Percentiles rank a stretch among this genome's conserved stretches.
These are phyloP conservation scores for Phytophthora megakarya DNA, from an alignment of 352 stramenopile genomes.

Conservation along the genomic window DNA sequence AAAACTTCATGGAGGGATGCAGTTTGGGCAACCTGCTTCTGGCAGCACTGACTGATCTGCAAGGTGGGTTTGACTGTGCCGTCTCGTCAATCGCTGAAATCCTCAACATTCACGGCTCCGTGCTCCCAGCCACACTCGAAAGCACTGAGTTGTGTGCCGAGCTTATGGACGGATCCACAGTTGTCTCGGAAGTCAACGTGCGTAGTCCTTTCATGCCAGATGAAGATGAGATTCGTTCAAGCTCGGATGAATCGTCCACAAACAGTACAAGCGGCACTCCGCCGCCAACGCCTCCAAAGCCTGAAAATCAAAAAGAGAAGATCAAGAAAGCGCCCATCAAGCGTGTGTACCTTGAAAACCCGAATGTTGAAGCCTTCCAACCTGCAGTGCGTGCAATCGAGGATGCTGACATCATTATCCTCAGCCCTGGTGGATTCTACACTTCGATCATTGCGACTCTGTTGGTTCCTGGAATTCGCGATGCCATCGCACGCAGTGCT, in stretches of 20 bases:
- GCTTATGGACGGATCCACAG: constrained; percentile 68
- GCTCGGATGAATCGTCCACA: constrained; percentile 23
- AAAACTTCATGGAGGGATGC: constrained; percentile 89
- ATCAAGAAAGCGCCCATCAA: constrained; percentile 76
- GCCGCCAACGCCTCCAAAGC: constrained; percentile 24
- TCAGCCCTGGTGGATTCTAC: constrained; percentile 85
- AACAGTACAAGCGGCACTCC: constrained; percentile 29
- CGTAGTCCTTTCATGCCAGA: constrained; percentile 62
- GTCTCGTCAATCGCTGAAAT: constrained; percentile 85
- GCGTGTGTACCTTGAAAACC: constrained; percentile 80
- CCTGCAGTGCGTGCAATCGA: constrained; percentile 82
- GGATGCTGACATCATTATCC: constrained; percentile 85
- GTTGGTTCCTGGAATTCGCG: constrained; percentile 80
- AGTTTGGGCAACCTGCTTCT: constrained; percentile 84
- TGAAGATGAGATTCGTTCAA: constrained; percentile 26
- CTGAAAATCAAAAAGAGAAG: constrained; percentile 36
- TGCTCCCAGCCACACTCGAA: constrained; percentile 83
- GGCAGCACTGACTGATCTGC: constrained; percentile 81
- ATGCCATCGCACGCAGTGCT: constrained; percentile 68
- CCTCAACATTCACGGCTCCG: constrained; percentile 82
- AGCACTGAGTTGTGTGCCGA: constrained; percentile 83
- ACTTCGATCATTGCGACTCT: constrained; percentile 86
- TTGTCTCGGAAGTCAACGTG: constrained; percentile 86
- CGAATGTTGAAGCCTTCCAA: constrained; percentile 70
- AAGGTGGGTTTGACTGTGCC: constrained; percentile 81